Conservation (phyloP, 768 basidiomycete species). For the Leccinum pellstonianum region DNA sequence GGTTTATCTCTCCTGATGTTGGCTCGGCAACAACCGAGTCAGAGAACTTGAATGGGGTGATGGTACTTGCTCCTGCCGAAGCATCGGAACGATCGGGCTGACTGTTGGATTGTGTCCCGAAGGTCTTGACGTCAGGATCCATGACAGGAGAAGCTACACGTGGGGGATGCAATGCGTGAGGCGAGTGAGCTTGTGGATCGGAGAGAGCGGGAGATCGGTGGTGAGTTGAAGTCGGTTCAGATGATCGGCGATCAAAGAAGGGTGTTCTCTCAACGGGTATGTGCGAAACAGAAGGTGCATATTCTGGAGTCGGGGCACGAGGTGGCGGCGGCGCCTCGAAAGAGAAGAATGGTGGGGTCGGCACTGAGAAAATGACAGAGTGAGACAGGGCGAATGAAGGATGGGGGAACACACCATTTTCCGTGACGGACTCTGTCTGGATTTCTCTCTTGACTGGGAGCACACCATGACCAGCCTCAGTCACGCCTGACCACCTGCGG, state of each 20-base stretch:
- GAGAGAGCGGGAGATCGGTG: background rate
- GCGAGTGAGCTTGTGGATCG: background rate
- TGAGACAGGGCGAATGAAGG: slow-evolving; percentile 10
- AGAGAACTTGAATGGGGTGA: background rate
- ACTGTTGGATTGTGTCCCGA: slow-evolving; percentile 1
- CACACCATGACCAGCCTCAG: background rate
- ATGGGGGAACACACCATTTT: slow-evolving; percentile 10
- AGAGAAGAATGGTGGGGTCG: background rate
- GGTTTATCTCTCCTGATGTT: background rate
- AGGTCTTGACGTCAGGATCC: slow-evolving; percentile 3
- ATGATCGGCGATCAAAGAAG: background rate
- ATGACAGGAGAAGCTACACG: slow-evolving; percentile 6
- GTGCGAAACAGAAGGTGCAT: background rate
- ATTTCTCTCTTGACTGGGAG: background rate
- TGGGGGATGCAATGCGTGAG: background rate
- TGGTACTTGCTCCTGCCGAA: background rate
- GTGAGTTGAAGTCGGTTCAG: background rate
- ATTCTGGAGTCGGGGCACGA: background rate
- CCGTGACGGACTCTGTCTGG: background rate
- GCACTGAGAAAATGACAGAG: background rate
- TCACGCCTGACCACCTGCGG: background rate
- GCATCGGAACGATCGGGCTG: background rate
- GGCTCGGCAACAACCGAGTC: slow-evolving; percentile 2
- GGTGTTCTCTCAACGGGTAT: background rate
- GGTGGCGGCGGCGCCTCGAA: background rate